These are phyloP conservation scores for Globisporangium sylvaticum DNA, from an alignment of 352 stramenopile species.

Conservation along the genomic window DNA sequence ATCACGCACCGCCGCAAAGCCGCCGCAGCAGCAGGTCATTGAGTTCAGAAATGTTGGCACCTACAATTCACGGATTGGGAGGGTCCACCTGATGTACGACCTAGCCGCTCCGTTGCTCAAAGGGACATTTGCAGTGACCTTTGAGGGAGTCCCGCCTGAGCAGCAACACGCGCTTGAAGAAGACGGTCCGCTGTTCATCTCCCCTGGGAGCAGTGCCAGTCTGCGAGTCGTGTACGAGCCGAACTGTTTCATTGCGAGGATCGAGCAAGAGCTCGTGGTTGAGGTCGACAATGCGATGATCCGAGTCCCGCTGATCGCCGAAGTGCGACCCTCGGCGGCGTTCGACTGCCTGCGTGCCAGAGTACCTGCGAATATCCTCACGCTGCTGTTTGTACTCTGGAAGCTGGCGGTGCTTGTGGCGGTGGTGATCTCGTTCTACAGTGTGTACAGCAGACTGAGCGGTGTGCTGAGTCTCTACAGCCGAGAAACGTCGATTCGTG, in stretches of 20 bases:
- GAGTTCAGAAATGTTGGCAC: conserved; percentile 10
- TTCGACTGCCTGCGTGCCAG: conserved; percentile 30
- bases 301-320: conserved; percentile 21
- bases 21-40: background rate
- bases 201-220: background rate
- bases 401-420: conserved; percentile 3
- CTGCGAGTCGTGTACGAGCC: conserved; percentile 18
- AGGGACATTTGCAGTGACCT: conserved; percentile 1
- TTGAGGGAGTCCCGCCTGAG: background rate
- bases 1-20: background rate
- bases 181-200: background rate
- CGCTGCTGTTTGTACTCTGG: conserved; percentile 17
- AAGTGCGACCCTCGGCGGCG: conserved; percentile 13
- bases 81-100: background rate
- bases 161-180: background rate
- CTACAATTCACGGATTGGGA: background rate
- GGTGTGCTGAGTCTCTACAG: background rate
- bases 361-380: conserved; percentile 6
- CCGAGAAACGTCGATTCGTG: background rate
- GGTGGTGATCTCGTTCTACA: background rate
- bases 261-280: conserved; percentile 27
- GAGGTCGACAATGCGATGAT: conserved; percentile 24
- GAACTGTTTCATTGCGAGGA: conserved; percentile 21
- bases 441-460: background rate
- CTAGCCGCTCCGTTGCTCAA: background rate